Evolutionary conservation across 2,329 filamentous ascomycete species (phyloP).

Genomic region (Aspergillus hiratsukae): DNA sequence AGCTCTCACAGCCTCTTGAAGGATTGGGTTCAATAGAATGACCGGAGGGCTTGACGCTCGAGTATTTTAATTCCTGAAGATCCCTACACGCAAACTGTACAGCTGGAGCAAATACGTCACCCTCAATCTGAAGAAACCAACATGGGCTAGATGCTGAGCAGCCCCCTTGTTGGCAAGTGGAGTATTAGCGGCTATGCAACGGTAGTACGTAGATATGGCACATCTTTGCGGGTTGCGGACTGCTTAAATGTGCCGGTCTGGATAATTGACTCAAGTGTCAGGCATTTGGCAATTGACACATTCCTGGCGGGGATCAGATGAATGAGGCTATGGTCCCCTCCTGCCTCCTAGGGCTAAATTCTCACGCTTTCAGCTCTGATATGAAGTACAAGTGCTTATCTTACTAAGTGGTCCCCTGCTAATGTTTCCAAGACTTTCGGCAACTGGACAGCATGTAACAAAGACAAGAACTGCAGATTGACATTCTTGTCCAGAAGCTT

Average conservation of each 20-base stretch:
- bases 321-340: too few relatives aligned
- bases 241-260: not conserved
- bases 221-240: not conserved
- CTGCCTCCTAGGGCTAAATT: too few relatives aligned
- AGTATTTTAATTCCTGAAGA: not conserved
- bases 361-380: too few relatives aligned
- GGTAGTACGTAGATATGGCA: not conserved
- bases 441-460: not conserved
- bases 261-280: not conserved
- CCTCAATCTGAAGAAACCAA: not conserved
- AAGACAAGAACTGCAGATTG: not conserved
- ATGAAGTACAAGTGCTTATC: too few relatives aligned
- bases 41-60: not conserved
- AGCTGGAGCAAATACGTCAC: not conserved
- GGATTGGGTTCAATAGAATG: not conserved
- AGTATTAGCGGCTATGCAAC: not conserved
- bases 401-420: not conserved
- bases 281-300: not conserved
- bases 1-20: not conserved
- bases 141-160: not conserved
- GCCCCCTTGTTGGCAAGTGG: not conserved
- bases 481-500: not conserved
- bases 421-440: not conserved
- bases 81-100: not conserved
- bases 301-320: not conserved